Percentiles rank a stretch among this genome's conserved stretches.
phyloP scores from a whole-genome alignment of 306 rosid genomes.

The Styphnolobium japonicum region DNA sequence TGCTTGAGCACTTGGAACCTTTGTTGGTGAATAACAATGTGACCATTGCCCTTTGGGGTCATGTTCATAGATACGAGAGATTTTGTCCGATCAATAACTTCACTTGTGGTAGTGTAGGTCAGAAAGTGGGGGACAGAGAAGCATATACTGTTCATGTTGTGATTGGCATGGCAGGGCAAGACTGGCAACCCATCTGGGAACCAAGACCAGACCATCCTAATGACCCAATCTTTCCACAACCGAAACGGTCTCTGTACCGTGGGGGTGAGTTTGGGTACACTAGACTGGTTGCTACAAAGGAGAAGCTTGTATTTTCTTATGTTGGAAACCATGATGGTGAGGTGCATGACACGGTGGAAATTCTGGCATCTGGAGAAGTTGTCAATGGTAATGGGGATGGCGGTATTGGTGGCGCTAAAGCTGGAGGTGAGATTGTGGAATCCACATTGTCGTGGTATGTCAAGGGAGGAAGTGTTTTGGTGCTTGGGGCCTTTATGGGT shows the following conservation, averaged over 20 bases:
- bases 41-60: constrained; percentile 88
- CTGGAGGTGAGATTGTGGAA: constrained; percentile 19
- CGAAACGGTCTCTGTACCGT: constrained; percentile 65
- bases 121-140: constrained; percentile 34
- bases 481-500: constrained; percentile 77
- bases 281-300: constrained; percentile 65
- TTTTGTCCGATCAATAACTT: constrained; percentile 75
- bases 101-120: constrained; percentile 58
- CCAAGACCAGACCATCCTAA: constrained; percentile 64
- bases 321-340: constrained; percentile 85
- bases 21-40: constrained; percentile 76
- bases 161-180: constrained; percentile 94
- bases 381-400: constrained; percentile 29
- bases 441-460: constrained; percentile 53
- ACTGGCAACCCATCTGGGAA: constrained; percentile 88
- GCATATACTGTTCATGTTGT: constrained; percentile 74
- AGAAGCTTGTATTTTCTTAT: constrained; percentile 63
- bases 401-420: constrained; percentile 8
- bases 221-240: constrained; percentile 82
- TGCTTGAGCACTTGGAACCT: constrained; percentile 84
- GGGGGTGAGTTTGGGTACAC: constrained; percentile 93
- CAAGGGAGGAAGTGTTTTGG: constrained; percentile 62
- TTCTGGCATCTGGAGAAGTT: constrained; percentile 68
- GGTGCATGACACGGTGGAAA: constrained; percentile 65
- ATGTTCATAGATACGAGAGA: constrained; percentile 90